A percentile compares a stretch with the other conserved stretches of the same genome.
These are phyloP conservation scores for Ustilago bromivora DNA, from an alignment of 1,284 basidiomycete species.

Conservation along the genomic window DNA sequence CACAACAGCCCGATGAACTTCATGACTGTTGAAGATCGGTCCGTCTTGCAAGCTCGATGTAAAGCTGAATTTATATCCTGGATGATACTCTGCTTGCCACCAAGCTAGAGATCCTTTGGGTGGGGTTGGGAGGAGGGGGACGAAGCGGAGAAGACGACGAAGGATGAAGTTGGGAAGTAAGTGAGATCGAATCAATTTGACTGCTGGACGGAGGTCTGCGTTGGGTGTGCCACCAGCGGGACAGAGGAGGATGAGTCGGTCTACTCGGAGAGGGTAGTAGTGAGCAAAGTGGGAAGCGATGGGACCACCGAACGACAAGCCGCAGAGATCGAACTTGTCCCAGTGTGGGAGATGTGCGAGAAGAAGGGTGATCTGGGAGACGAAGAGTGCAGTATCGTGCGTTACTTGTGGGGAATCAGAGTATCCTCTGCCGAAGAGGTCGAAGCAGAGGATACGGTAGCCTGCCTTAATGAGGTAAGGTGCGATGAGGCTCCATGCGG, in stretches of 20 bases:
- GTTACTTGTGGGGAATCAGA: conserved; percentile 45
- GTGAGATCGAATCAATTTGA: conserved; percentile 45
- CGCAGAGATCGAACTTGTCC: conserved; percentile 49
- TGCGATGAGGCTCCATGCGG: conserved; percentile 38
- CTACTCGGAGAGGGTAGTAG: conserved; percentile 46
- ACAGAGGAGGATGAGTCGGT: conserved; percentile 44
- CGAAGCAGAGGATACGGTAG: conserved; percentile 49
- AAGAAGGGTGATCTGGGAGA: conserved; percentile 50
- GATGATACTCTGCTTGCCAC: conserved; percentile 51
- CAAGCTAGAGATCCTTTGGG: conserved; percentile 38
- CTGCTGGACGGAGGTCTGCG: conserved; percentile 24
- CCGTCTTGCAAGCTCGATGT: conserved; percentile 45
- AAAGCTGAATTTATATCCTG: conserved; percentile 48
- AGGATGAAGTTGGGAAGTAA: conserved; percentile 36
- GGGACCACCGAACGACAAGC: conserved; percentile 50
- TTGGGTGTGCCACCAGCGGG: conserved; percentile 48
- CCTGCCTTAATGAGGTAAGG: conserved; percentile 44
- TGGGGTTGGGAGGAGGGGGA: conserved; percentile 42
- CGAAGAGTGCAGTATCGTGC: conserved; percentile 47
- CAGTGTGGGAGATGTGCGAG: conserved; percentile 45
- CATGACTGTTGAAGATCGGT: conserved; percentile 35
- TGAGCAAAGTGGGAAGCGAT: conserved; percentile 48
- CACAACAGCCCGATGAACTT: conserved; percentile 36
- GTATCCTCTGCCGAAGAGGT: conserved; percentile 51
- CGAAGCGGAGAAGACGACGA: conserved; percentile 25